A percentile compares a stretch with the other conserved stretches of the same genome.
These are phyloP conservation scores for Uronychia setigera DNA, from an alignment of 73 alveolate species.

Conservation along the genomic window DNA sequence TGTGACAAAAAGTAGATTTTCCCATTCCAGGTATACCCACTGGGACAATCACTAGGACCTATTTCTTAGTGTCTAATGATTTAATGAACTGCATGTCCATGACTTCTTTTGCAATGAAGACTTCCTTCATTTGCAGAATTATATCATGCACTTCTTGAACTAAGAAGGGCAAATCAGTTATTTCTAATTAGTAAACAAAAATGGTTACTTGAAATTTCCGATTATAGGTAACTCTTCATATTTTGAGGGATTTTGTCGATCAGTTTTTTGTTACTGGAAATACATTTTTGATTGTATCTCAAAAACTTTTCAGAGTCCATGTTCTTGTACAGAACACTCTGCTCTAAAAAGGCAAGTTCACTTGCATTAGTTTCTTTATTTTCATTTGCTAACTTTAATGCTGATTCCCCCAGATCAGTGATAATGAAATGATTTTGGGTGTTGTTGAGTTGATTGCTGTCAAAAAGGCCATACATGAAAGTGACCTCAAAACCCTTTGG, in stretches of 20 bases:
- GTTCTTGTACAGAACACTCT: neutral
- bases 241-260: neutral
- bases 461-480: neutral
- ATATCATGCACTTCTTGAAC: too few species aligned
- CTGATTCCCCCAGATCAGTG: neutral
- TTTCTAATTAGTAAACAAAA: too few species aligned
- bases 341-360: neutral
- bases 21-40: slow-evolving; percentile 95
- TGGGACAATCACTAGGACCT: slow-evolving; percentile 61
- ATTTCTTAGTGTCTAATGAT: neutral
- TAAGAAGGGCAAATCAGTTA: too few species aligned
- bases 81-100: too few species aligned
- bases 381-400: neutral
- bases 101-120: too few species aligned
- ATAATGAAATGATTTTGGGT: neutral
- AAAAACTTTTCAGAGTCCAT: neutral
- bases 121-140: too few species aligned
- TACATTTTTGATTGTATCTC: neutral
- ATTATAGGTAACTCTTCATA: too few species aligned
- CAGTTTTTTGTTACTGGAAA: neutral
- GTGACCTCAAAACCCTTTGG: too few species aligned
- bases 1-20: slow-evolving; percentile 70
- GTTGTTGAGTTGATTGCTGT: neutral
- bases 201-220: too few species aligned
- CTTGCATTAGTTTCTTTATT: neutral